Percentiles rank a stretch among this genome's conserved stretches.
These are phyloP conservation scores for Phytophthora meadii DNA, from an alignment of 352 stramenopile species.

Conservation along the genomic window DNA sequence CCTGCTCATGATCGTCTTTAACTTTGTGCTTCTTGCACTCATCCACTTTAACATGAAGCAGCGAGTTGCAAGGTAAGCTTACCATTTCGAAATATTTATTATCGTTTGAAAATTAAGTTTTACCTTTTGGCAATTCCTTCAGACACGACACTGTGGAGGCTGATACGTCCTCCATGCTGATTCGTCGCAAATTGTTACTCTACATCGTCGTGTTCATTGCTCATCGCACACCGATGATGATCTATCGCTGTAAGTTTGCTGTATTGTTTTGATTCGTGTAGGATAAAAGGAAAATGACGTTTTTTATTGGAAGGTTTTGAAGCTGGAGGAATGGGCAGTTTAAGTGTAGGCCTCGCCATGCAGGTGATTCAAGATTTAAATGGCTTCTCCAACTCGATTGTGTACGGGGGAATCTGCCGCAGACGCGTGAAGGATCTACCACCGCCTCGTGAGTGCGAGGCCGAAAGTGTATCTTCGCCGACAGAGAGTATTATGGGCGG, in stretches of 20 bases:
- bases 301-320: constrained; percentile 45
- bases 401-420: constrained; percentile 73
- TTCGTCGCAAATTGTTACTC: constrained; percentile 71
- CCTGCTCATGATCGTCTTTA: constrained; percentile 71
- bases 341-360: constrained; percentile 51
- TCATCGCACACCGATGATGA: constrained; percentile 74
- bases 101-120: background rate
- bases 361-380: constrained; percentile 76
- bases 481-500: constrained; percentile 41
- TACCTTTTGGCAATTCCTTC: constrained; percentile 1
- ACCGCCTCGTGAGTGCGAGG: constrained; percentile 36
- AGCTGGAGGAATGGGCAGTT: constrained; percentile 37
- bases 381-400: constrained; percentile 74
- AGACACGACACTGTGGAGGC: constrained; percentile 72
- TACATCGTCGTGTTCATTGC: constrained; percentile 79
- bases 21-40: constrained; percentile 67
- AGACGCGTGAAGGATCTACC: constrained; percentile 27
- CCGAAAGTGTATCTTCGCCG: constrained; percentile 53
- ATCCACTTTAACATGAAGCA: constrained; percentile 75
- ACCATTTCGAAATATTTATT: no score
- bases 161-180: constrained; percentile 72
- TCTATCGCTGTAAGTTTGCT: constrained; percentile 64
- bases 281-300: constrained; percentile 7
- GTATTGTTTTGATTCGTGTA: background rate
- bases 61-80: constrained; percentile 52